Base-by-base conservation (phyloP, 768 basidiomycete species). In the Suillus variegatus region DNA sequence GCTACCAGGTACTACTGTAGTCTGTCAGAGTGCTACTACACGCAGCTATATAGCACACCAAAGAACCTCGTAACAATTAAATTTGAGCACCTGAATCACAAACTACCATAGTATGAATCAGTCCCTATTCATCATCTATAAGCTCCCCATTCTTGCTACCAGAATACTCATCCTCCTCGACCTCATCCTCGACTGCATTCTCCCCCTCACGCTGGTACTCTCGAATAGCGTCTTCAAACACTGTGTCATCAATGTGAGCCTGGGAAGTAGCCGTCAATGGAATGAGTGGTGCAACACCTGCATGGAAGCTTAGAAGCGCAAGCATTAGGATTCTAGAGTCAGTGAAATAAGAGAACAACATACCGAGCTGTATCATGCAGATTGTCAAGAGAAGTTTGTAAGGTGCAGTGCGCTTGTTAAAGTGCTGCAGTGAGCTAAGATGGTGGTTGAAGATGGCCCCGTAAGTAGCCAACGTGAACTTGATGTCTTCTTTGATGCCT, bases 391-490 rank as follows among this genome's bases (percentile, higher is more conserved):
- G 52, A 16, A 67, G 51, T 28, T 46, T 52, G 25, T 65, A 67
- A 22, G 16, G 25, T 0, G 6, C 47, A 0, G 66, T 67, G 43
- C 25, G 66, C 46, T 67, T 49, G 9, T 55, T 25, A 35, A 67
- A 67, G 28, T 13, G 16, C 9, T 54, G 49, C 36, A 67, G n/a
- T 32, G 38, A 44, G 28, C n/a, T 40, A 22, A 67, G 16, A 62
- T 67, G 66, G 32, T 25, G 16, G 6, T 28, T n/a, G 49, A 57
- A 67, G 41, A 65, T 8, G 22, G 52, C 46, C 8, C 61, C 49
- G 14, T 51, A 51, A 51, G 13, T 2, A 51, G 49, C 22, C 7
- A 22, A 51, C 3, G 13, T 51, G 49, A 51, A 51, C 22, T 51
- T 51, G 13, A 28, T 28, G 28, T 28, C 28, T 3, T 28, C 28